Base-by-base conservation (phyloP, 2,329 filamentous ascomycete genomes). In the Alternaria alternata region DNA sequence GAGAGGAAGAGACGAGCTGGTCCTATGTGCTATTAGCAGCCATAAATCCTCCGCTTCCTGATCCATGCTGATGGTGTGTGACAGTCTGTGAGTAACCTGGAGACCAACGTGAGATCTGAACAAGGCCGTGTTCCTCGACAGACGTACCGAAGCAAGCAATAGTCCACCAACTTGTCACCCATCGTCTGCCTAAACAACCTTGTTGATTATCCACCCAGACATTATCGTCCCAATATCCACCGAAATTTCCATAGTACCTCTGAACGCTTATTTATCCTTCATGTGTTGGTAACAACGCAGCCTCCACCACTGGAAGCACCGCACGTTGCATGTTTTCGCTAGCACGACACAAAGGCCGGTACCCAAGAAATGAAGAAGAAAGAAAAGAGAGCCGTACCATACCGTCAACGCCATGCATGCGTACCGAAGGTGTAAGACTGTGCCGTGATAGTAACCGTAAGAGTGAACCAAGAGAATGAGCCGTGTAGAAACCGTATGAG, bases 21-120 rank as follows among this genome's bases (percentile, higher is more conserved):
- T 61, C 63, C 65, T 68, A 70, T 64, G 34, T 62, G 66, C 61
- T 61, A 71, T 71, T 69, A 71, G 67, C 65, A 67, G 62, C 61
- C 63, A 46, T 49, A 32, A 56, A 46, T 64, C 65, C 59, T 61
- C 64, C 61, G 47, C 55, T 57, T 59, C 56, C 32, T 34, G 46
- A 12, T 12, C 54, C 24, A 24, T 51, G 44, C 61, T 58, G 54
- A 36, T 54, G 36, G 38, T 46, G 34, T 14, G 46, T 34, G 36
- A 48, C 58, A 16, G 43, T 51, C 16, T 38, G 59, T 59, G 44
- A 53, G 43, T 52, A 43, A 55, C 60, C 64, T 65, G 14, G 46
- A 60, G 54, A 64, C 51, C 53, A 62, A 51, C 52, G 67, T 65
- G 66, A 68, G 66, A 67, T 66, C 43, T 62, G 62, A 66, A 61